Evolutionary conservation across 2,329 filamentous ascomycete species (phyloP).

Genomic region (Calycina herbarum): DNA sequence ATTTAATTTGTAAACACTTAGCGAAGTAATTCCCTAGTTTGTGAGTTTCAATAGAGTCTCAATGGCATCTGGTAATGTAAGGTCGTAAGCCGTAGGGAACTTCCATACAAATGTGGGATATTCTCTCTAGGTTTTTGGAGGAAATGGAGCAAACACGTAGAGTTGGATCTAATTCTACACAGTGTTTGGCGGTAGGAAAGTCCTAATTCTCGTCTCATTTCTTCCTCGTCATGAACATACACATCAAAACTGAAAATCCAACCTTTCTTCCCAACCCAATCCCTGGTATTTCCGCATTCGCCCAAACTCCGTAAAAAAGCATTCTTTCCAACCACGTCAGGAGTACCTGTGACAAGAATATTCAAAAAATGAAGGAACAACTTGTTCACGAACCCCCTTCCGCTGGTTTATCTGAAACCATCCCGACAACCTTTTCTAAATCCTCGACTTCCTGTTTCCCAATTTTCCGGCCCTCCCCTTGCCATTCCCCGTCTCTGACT

Average conservation of each 20-base stretch:
- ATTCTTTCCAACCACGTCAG: background rate
- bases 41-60: no score
- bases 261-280: background rate
- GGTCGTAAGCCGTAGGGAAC: no score
- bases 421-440: conserved; percentile 51
- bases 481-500: conserved; percentile 65
- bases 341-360: conserved; percentile 6
- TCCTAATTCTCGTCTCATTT: no score
- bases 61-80: no score
- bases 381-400: conserved; percentile 32
- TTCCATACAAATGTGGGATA: no score
- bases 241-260: background rate
- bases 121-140: no score
- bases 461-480: conserved; percentile 52
- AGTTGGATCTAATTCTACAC: no score
- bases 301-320: conserved; percentile 6
- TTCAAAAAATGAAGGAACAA: conserved; percentile 2
- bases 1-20: no score
- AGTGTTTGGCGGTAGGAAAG: no score
- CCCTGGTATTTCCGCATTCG: conserved; percentile 15
- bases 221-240: background rate
- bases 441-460: conserved; percentile 56
- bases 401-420: conserved; percentile 43
- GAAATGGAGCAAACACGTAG: no score
- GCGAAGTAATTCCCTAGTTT: no score